Base-by-base conservation (phyloP, 2,329 filamentous ascomycete species). In the Cordyceps fumosorosea region DNA sequence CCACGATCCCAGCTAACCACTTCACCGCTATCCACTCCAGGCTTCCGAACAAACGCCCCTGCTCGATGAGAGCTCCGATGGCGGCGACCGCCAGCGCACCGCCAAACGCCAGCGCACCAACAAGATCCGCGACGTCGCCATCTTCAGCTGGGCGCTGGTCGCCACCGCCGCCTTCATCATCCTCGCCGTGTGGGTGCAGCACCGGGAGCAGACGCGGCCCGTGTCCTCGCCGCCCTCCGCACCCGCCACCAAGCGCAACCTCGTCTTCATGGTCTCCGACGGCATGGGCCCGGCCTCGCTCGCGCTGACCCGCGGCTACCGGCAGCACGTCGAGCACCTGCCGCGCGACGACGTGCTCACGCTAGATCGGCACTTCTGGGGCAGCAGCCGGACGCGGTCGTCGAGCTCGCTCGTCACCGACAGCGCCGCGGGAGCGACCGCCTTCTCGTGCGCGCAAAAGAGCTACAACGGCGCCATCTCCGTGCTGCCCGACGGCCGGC, bases 221-320 rank as follows among this genome's bases (percentile, higher is more conserved):
- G 29, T 5, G 29, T 29, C 29, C 11, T 34, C 62, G 71, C 65
- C 56, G 70, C 72, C 69, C 34, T 69, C 69, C 32, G 85, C 86
- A 29, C 51, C 67, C 66, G 69, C 70, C 32, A 85, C 86, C 58
- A 99, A 98, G 81, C 85, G 91, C 60, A 99, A 98, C 75, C 81
- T 99, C 59, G 89, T 99, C 69, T 98, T 99, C 80, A 99, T 99
- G 95, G 93, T 99, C 44, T 96, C 91, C 0, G 95, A 99, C 74
- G 95, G 95, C 70, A 99, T 99, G 95, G 95, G 95, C 0, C 95
- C 95, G 8, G 91, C 95, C 10, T 93, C 91, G 68, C 81, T 99
- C 60, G 89, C 89, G 29, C 76, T 99, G 72, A 96, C 95, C 7
- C 84, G 95, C 62, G 90, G 87, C 71, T 99, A 89, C 78, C 86